Evolutionary conservation across 1,284 basidiomycete species (phyloP), one percentile per base, ranked within the genome.

Genomic region (Exobasidium cylindrosporum): DNA sequence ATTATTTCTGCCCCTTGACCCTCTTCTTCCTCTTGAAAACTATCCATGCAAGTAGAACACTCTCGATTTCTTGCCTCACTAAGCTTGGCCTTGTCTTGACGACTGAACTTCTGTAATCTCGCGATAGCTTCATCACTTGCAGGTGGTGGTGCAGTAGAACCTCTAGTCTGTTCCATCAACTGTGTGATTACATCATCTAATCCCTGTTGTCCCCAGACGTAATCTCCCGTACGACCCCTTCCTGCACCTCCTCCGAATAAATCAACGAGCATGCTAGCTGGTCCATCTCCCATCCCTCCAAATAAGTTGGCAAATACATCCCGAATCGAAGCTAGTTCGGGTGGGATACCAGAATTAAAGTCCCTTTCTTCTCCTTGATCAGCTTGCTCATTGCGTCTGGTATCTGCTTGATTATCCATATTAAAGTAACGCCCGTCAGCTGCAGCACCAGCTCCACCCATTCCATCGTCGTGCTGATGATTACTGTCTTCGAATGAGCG

Each of bases 181-280:
- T 74, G 70, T n/a, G 62, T 62, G 61, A 76, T 73, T 43, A 76
- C 73, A 52, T 74, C 68, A 58, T 76, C 74, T 24, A 76, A 49
- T 1, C 71, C 73, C 31, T 71, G 67, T 46, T 74, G 69, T 1
- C 70, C 70, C 7, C 70, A 31, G 13, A 72, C 74, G 43, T 73
- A 76, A 59, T 74, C 74, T 24, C 72, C 72, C 60, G 65, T 64
- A 24, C 70, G 63, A 0, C 70, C 70, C 2, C 69, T 58, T 0
- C 47, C 43, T n/a, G 61, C 69, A 23, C 29, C 64, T n/a, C 57
- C 60, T 7, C 63, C 69, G 5, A 74, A 59, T 17, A 74, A 24
- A 57, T 70, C 67, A 32, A 67, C 35, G n/a, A 70, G 54, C 40
- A 64, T 30, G 46, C 21, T 67, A 68, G 10, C 69, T 61, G 21